Conservation (phyloP, 139 green algal species). For the Chlorella vulgaris region DNA sequence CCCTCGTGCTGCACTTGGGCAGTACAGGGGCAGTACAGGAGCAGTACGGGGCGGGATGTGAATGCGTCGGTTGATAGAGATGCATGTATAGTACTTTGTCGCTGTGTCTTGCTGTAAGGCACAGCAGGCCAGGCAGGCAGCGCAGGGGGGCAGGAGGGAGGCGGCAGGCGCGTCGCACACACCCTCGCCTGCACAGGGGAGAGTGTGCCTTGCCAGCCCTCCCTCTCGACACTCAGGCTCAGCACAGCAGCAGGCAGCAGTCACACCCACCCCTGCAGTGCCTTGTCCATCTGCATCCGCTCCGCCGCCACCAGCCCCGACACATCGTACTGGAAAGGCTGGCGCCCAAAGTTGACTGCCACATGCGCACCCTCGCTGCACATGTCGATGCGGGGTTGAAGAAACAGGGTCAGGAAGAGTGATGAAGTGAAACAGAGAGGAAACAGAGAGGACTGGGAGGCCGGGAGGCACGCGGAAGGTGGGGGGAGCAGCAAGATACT, state of each 20-base stretch:
- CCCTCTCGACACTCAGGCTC: too few relatives aligned
- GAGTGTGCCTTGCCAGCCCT: too few relatives aligned
- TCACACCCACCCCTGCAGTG: slow-evolving; percentile 51
- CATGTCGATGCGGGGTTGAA: neutral
- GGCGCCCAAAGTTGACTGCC: slow-evolving; percentile 82
- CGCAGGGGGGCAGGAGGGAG: too few relatives aligned
- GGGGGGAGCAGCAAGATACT: neutral
- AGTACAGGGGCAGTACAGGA: neutral
- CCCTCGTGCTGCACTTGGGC: slow-evolving; percentile 43
- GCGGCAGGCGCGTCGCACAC: too few relatives aligned
- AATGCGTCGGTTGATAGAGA: neutral
- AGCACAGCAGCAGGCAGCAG: neutral
- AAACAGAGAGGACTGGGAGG: neutral
- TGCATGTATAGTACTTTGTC: too few relatives aligned
- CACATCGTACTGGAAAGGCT: slow-evolving; percentile 84
- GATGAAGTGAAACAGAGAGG: neutral
- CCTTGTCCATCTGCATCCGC: slow-evolving; percentile 48
- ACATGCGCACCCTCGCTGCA: slow-evolving; percentile 18
- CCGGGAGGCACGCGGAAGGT: neutral
- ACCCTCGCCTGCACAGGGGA: too few relatives aligned
- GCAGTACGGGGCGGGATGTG: neutral
- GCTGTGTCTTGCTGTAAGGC: too few relatives aligned
- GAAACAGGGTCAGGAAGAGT: neutral
- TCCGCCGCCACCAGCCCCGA: slow-evolving; percentile 59
- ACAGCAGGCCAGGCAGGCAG: too few relatives aligned